phyloP scores from a whole-genome alignment of 139 green algal species.

The Tetraselmis striata region DNA sequence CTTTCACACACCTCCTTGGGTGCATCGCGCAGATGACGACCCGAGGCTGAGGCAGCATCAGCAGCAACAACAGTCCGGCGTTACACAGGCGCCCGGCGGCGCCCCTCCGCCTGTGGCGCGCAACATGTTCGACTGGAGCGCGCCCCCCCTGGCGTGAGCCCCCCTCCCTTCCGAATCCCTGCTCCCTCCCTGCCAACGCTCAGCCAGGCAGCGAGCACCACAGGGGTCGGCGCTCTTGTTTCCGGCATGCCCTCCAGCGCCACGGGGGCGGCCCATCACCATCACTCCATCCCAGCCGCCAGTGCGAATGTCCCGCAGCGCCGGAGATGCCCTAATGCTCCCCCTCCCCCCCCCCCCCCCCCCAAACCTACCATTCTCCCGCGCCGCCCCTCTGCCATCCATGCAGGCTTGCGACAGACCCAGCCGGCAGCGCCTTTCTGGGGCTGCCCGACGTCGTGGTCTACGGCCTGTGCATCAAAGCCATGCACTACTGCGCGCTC shows the following conservation, averaged over 20 bases:
- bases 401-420: too few species aligned
- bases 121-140: neutral
- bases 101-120: too few species aligned
- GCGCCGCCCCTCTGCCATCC: too few species aligned
- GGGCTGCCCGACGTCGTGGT: neutral
- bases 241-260: too few species aligned
- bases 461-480: neutral
- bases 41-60: neutral
- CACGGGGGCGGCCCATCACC: too few species aligned
- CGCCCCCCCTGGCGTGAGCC: neutral
- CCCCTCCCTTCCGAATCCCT: neutral
- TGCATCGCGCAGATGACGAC: neutral
- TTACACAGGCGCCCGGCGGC: neutral
- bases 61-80: neutral
- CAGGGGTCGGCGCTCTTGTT: too few species aligned
- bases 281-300: neutral
- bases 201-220: neutral
- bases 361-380: neutral
- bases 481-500: neutral
- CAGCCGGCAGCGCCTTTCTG: neutral
- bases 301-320: neutral
- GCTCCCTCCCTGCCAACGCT: neutral
- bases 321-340: neutral
- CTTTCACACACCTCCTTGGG: too few species aligned
- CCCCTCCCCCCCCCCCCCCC: too few species aligned